phyloP scores from a whole-genome alignment of 805 yeast genomes.

The Phaffomyces antillensis region DNA sequence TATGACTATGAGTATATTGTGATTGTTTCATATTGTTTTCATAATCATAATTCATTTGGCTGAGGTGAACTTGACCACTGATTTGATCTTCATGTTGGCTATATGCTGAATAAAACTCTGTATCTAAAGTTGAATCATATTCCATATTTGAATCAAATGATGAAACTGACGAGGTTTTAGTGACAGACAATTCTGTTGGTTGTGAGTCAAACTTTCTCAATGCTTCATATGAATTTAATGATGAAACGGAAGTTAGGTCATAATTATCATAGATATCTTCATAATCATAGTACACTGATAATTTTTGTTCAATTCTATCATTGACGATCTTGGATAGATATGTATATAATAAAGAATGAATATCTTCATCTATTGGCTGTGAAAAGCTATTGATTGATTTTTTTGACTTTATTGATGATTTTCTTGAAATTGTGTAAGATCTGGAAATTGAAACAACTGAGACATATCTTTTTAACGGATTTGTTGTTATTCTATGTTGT shows the following conservation, averaged over 20 bases:
- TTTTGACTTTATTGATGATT: slow-evolving; percentile 8
- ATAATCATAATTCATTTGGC: background rate
- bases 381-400: background rate
- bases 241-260: slow-evolving; percentile 1
- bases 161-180: background rate
- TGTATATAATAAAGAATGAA: slow-evolving; percentile 2
- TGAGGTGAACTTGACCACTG: background rate
- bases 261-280: background rate
- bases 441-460: background rate
- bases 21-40: background rate
- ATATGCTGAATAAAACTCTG: background rate
- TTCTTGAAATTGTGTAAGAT: background rate
- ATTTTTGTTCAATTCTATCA: slow-evolving; percentile 16
- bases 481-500: slow-evolving; percentile 10
- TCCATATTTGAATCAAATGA: background rate
- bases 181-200: background rate
- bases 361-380: background rate
- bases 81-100: background rate
- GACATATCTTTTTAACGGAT: slow-evolving; percentile 2
- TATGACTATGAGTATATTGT: too few species aligned
- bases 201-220: background rate
- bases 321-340: slow-evolving; percentile 17
- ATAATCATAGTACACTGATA: background rate
- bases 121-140: background rate
- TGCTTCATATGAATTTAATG: slow-evolving; percentile 4